Percentiles rank a stretch among this genome's conserved stretches.
Conservation (phyloP, 73 alveolate species). For the Paramecium primaurelia region DNA sequence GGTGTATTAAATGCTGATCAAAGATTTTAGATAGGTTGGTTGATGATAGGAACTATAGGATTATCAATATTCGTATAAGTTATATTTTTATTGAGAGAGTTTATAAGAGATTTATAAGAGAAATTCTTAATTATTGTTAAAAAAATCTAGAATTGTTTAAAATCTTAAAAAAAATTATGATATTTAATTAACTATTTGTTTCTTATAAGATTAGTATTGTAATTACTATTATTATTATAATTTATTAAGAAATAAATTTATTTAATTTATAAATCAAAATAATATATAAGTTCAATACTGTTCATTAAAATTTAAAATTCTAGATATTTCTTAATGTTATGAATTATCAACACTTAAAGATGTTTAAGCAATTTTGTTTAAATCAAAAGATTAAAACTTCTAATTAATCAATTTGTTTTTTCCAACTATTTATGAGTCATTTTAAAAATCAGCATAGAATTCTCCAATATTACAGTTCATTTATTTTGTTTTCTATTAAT, state of each 20-base stretch:
- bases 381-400: background rate
- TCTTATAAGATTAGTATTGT: background rate
- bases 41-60: background rate
- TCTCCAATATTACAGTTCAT: background rate
- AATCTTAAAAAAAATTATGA: background rate
- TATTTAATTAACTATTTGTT: background rate
- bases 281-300: background rate
- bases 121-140: background rate
- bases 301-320: background rate
- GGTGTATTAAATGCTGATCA: background rate
- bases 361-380: background rate
- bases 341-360: background rate
- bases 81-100: background rate
- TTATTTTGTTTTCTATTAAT: background rate
- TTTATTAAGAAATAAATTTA: too few species aligned
- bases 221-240: too few species aligned
- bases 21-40: slow-evolving; percentile 32
- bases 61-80: background rate
- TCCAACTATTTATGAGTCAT: background rate
- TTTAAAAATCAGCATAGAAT: background rate
- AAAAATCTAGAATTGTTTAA: background rate
- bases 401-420: background rate
- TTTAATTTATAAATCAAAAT: background rate
- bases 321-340: background rate
- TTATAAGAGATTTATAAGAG: background rate